phyloP scores from a whole-genome alignment of 1,284 basidiomycete genomes.

The Ustilago lituana region DNA sequence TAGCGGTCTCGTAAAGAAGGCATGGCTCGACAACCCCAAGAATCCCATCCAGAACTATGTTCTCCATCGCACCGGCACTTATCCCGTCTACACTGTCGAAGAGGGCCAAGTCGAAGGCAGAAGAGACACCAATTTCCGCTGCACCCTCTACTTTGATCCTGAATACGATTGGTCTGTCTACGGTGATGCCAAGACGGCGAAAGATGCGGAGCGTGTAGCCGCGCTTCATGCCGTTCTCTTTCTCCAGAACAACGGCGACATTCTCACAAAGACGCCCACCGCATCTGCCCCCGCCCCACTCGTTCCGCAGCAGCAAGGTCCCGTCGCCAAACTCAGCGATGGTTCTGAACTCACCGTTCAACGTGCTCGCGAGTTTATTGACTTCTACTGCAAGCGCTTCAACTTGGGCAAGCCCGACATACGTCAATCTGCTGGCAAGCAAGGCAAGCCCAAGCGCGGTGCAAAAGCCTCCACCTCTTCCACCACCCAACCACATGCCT shows the following conservation, averaged over 20 bases:
- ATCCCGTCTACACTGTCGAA: constrained; percentile 41
- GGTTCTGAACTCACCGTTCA: constrained; percentile 77
- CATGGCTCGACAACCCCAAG: constrained; percentile 59
- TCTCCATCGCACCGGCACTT: constrained; percentile 36
- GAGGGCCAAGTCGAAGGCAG: constrained; percentile 54
- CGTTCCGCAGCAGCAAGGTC: constrained; percentile 30
- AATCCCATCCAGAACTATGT: constrained; percentile 57
- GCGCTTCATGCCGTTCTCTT: constrained; percentile 53
- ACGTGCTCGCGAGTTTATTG: constrained; percentile 88
- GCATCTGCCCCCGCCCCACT: constrained; percentile 68
- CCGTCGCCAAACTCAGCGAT: constrained; percentile 72
- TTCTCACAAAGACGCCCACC: constrained; percentile 44
- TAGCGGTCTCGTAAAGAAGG: constrained; percentile 47
- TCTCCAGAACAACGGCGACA: constrained; percentile 43
- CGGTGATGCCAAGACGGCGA: constrained; percentile 76
- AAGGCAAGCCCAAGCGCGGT: constrained; percentile 32
- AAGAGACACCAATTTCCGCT: constrained; percentile 49
- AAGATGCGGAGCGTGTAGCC: constrained; percentile 80
- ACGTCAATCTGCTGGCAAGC: constrained; percentile 37
- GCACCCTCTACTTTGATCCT: constrained; percentile 44
- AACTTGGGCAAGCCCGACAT: constrained; percentile 84
- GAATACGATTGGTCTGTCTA: constrained; percentile 67
- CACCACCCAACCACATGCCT: constrained; percentile 76
- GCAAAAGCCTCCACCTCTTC: constrained; percentile 10
- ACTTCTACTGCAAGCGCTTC: constrained; percentile 88